Evolutionary conservation across 768 basidiomycete genomes (phyloP), one percentile per base, ranked within the genome.

Genomic region (Tulasnella sp.): DNA sequence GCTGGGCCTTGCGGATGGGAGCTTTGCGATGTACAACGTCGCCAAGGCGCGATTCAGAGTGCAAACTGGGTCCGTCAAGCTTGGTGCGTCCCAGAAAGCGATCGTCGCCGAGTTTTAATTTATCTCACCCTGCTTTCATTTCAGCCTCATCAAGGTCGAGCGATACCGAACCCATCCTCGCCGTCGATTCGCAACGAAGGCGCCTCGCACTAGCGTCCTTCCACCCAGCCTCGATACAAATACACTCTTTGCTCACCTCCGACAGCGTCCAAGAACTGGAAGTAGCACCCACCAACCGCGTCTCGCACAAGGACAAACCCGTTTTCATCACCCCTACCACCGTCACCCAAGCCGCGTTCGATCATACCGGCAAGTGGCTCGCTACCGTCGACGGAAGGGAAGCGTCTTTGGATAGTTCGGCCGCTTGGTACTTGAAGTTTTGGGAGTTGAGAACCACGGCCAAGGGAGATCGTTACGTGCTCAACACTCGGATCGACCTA

Each of bases 211-310:
- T 99, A 21, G 95, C 96, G 0, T 96, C 97, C 2, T 97, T 96
- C 0, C 97, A 99, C 83, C 94, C 96, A 0, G 96, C 97, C 2
- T 94, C 96, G n/a, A 87, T 99, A 56, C 97, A 99, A 86, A 91
- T 93, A 36, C 97, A 94, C 86, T 93, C 94, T 24, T 93, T 93
- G 1, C 85, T 88, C 10, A 88, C 90, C 2, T 92, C 92, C 39
- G 89, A 90, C 58, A 88, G 96, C 0, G 83, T 95, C 3, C 92
- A 92, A 71, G 97, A 99, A 85, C 88, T 99, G 27, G 98, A 99
- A 85, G 90, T 99, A 10, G 92, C 94, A 1, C 95, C 97, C 31
- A 96, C 96, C 38, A 99, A 99, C 86, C 91, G 95, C 80, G 90
- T 98, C 27, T 93, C 96, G 19, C 88, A 92, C 82, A 88, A 91